Base-by-base conservation (phyloP, 768 basidiomycete species). In the Ramaria rubella region DNA sequence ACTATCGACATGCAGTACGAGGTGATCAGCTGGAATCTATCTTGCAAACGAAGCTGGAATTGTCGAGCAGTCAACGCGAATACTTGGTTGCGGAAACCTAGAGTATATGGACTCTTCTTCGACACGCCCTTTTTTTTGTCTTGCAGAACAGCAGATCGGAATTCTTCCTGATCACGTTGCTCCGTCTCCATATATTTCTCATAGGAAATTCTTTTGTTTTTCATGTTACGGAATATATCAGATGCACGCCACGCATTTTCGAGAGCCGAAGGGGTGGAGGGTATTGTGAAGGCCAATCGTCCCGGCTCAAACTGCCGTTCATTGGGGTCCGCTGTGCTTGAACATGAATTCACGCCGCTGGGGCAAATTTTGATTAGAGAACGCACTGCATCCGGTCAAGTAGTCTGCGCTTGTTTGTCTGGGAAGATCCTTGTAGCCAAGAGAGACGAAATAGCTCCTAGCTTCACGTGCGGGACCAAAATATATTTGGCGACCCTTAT, bases 71-170 rank as follows among this genome's bases (percentile, higher is more conserved):
- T 79, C 60, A 93, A 72, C 1, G 87, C 83, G 61, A 75, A 71
- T 46, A 91, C 83, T 65, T 95, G 93, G 0, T 82, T 81, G 34
- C 69, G 68, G 71, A 90, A 90, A 7, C 87, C 83, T 43, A 92
- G 79, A 7, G 89, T 92, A 68, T 92, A 94, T 4, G 89, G 87
- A 58, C 84, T 87, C 69, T 84, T 82, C 67, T 81, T 81, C 1
- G 85, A 83, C 4, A 87, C 89, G 26, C 85, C 85, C 59, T 77
- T 78, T 68, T 85, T 83, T 75, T 94, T 93, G 66, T 90, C 86
- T 12, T 79, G 81, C 21, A 78, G 73, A 4, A 91, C 87, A 0
- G 90, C 86, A 7, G 77, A 78, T 46, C 85, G 80, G 78, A 95
- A 95, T 1, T 81, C 79, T 46, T 87, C 81, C 64, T 88, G 86